phyloP scores from a whole-genome alignment of 73 alveolate genomes.

The Diophrys appendiculata region DNA sequence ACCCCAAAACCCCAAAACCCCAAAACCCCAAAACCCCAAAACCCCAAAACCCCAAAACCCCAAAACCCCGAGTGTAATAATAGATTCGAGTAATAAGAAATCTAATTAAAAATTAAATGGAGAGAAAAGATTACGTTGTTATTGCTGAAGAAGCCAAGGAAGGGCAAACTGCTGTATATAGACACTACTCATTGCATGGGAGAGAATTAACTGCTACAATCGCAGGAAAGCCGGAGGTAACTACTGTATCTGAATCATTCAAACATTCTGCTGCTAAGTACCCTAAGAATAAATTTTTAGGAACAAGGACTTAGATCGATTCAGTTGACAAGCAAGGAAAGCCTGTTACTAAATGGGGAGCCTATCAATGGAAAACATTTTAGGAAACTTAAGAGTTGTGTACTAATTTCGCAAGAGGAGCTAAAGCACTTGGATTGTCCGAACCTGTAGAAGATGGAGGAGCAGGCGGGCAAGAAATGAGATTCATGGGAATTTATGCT shows the following conservation, averaged over 20 bases:
- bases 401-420: neutral
- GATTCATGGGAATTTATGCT: slow-evolving; percentile 73
- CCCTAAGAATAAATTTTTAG: neutral
- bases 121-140: no score
- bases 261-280: neutral
- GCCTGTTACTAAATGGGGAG: neutral
- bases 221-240: neutral
- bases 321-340: neutral
- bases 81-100: no score
- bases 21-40: no score
- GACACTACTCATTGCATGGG: neutral
- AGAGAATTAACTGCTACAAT: neutral
- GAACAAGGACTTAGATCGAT: neutral
- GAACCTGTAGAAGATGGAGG: no score
- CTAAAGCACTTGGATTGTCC: neutral
- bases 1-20: no score
- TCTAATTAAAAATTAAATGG: no score
- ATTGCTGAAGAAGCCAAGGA: slow-evolving; percentile 7
- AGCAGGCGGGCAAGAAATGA: neutral
- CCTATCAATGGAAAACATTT: neutral
- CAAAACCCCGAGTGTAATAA: no score
- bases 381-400: neutral
- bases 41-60: no score
- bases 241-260: neutral
- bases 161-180: slow-evolving; percentile 17